Evolutionary conservation across 176 grass and related monocot species (phyloP).

Genomic region (Bothriochloa decipiens): DNA sequence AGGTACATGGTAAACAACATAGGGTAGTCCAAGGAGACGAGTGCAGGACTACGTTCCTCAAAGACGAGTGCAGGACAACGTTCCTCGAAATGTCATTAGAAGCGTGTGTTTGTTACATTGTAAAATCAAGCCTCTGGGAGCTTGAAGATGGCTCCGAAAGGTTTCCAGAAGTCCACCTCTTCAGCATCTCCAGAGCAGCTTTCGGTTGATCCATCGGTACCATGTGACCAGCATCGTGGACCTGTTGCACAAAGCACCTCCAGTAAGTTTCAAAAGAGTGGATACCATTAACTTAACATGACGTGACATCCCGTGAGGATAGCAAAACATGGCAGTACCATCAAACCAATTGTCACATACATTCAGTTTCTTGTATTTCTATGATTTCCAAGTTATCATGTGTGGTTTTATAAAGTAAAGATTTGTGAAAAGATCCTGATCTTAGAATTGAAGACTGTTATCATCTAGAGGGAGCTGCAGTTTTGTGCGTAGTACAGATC

Average conservation of each 20-base stretch:
- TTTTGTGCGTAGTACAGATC: not conserved
- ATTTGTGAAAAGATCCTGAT: not conserved
- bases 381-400: not conserved
- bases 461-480: not conserved
- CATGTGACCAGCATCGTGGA: conserved; percentile 91
- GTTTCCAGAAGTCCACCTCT: conserved; percentile 70
- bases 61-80: not conserved
- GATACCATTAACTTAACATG: not conserved
- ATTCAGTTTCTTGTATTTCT: not conserved
- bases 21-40: not conserved
- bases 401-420: conserved; percentile 1
- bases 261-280: not conserved
- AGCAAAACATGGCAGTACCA: not conserved
- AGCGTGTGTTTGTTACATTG: conserved; percentile 21
- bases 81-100: not conserved
- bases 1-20: conserved; percentile 9
- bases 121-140: conserved; percentile 42
- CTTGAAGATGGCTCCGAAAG: conserved; percentile 30
- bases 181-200: conserved; percentile 89
- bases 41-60: not conserved
- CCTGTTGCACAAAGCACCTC: conserved; percentile 40
- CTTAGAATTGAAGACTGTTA: not conserved
- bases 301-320: not conserved
- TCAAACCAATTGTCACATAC: not conserved
- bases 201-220: conserved; percentile 98